Percentiles rank a stretch among this genome's conserved stretches.
Conservation (phyloP, 495 filamentous ascomycete species). For the Aspergillus panamensis region DNA sequence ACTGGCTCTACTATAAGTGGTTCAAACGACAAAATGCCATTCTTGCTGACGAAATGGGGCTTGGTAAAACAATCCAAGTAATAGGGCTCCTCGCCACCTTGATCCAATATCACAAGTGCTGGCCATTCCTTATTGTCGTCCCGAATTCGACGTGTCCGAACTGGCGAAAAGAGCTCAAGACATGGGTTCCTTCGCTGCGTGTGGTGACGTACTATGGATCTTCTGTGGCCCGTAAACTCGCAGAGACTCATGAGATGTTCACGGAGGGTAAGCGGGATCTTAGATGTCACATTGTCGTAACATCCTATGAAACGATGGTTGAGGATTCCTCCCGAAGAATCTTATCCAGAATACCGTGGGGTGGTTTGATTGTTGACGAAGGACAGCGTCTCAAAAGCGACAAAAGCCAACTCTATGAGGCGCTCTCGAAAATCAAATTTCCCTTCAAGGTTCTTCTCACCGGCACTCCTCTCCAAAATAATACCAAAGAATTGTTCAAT, state of each 20-base stretch:
- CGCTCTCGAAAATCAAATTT: slow-evolving; percentile 66
- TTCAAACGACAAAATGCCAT: slow-evolving; percentile 79
- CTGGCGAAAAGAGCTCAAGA: slow-evolving; percentile 95
- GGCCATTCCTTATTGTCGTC: slow-evolving; percentile 89
- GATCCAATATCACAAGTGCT: slow-evolving; percentile 75
- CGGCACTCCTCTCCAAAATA: slow-evolving; percentile 91
- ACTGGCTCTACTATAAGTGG: slow-evolving; percentile 96
- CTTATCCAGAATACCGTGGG: slow-evolving; percentile 72
- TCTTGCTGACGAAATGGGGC: slow-evolving; percentile 97
- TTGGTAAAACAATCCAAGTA: slow-evolving; percentile 96
- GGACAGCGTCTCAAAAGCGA: slow-evolving; percentile 96
- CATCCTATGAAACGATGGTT: slow-evolving; percentile 84
- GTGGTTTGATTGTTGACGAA: slow-evolving; percentile 89
- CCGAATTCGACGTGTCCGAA: slow-evolving; percentile 95
- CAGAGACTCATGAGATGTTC: slow-evolving; percentile 79
- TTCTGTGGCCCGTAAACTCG: slow-evolving; percentile 61
- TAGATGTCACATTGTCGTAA: slow-evolving; percentile 87
- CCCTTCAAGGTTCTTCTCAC: slow-evolving; percentile 83
- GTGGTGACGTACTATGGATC: slow-evolving; percentile 91
- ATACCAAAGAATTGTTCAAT: slow-evolving; percentile 90
- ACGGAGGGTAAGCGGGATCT: slow-evolving; percentile 57
- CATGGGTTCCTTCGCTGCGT: slow-evolving; percentile 80
- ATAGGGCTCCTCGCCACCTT: slow-evolving; percentile 77
- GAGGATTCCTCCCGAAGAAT: slow-evolving; percentile 60
- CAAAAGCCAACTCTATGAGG: slow-evolving; percentile 71